phyloP scores from a whole-genome alignment of 1,139 yeast species.

The Pneumocystis canis region DNA sequence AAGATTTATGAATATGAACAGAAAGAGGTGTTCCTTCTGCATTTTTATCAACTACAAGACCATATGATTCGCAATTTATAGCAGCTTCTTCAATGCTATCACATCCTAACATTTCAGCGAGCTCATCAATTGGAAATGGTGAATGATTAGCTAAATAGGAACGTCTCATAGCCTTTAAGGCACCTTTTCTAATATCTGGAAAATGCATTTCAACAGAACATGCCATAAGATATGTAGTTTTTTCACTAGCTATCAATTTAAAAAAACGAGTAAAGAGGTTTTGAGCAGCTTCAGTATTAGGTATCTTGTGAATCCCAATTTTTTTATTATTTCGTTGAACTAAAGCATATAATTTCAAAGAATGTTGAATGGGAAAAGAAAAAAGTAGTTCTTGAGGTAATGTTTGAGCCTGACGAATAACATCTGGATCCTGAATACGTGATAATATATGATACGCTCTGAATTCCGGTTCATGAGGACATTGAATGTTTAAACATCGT shows the following conservation, averaged over 20 bases:
- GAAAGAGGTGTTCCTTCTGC: slow-evolving; percentile 3
- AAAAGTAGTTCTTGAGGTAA: slow-evolving; percentile 46
- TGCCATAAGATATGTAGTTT: slow-evolving; percentile 55
- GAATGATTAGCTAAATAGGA: slow-evolving; percentile 10
- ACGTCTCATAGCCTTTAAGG: slow-evolving; percentile 43
- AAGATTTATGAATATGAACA: slow-evolving; percentile 8
- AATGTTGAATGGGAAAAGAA: slow-evolving; percentile 50
- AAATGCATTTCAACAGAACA: slow-evolving; percentile 71
- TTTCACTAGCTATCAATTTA: slow-evolving; percentile 32
- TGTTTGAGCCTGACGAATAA: slow-evolving; percentile 60
- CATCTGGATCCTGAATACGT: slow-evolving; percentile 70
- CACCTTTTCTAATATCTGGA: slow-evolving; percentile 64
- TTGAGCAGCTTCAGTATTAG: slow-evolving; percentile 44
- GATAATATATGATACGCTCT: slow-evolving; percentile 74
- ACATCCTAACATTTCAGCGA: slow-evolving; percentile 8
- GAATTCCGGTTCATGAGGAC: slow-evolving; percentile 86
- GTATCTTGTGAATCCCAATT: slow-evolving; percentile 41
- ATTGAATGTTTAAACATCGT: slow-evolving; percentile 48
- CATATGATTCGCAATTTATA: slow-evolving; percentile 8
- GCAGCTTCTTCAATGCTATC: slow-evolving; percentile 9
- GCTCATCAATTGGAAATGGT: slow-evolving; percentile 6
- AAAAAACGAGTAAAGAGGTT: slow-evolving; percentile 57
- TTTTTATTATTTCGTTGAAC: slow-evolving; percentile 43
- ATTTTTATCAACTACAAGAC: slow-evolving; percentile 2
- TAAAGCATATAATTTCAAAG: slow-evolving; percentile 52